Evolutionary conservation across 75 land plant genomes (phyloP), one percentile per base, ranked within the genome.

Genomic region (Picea glauca): DNA sequence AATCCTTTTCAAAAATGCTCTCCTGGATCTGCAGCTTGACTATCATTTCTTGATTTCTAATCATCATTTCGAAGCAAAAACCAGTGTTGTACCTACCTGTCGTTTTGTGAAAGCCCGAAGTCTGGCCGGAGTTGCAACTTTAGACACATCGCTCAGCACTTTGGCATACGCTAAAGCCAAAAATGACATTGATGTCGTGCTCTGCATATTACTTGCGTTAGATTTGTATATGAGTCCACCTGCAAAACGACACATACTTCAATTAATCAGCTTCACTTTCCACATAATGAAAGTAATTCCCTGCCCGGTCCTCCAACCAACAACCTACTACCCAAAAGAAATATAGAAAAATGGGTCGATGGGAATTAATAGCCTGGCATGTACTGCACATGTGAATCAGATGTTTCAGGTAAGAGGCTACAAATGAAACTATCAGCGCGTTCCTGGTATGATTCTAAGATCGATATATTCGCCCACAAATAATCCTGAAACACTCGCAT

Each of bases 211-310:
- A 79, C 87, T 87, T 23, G 60, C 88, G 23, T 85, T 81, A 50
- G n/a, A 74, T 76, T 87, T 88, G 88, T 79, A 93, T 2, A 96
- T 50, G 14, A 26, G 92, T 17, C 97, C 99, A 0, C 97, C 97
- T 93, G 3, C 1, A 35, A 35, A 35, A 35, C 3, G 38, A 35
- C 38, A 35, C 38, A 3, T 35, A 35, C 38, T 35, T 35, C 3
- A 35, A 3, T 40, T 40, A 3, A 3, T 3, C 5, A 0, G 5
- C 5, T 40, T 40, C 5, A 40, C 5, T 40, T 40, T 40, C 43
- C 5, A 5, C 43, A 40, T 4, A 4, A 40, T 40, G 5, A 40
- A 40, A 40, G 43, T 40, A 40, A 40, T 4, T 40, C 43, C 43
- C 5, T 40, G 43, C 5, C 5, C 43, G 5, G 5, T 5, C 43